Evolutionary conservation across 75 land plant species (phyloP), one percentile per base, ranked within the genome.

Genomic region (Cunninghamia lanceolata): DNA sequence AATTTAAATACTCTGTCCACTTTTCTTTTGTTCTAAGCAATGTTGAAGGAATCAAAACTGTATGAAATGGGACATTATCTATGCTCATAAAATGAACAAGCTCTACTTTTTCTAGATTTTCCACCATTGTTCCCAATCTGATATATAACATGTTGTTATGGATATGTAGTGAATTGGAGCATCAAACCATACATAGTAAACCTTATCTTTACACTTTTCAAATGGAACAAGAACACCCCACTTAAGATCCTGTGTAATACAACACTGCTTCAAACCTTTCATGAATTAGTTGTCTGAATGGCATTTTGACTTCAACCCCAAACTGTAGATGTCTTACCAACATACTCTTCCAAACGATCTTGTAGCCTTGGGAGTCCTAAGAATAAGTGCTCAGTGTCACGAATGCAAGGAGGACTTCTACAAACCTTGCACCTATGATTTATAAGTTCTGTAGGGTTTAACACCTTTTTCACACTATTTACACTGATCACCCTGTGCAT

Each of bases 121-220:
- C n/a, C n/a, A n/a, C n/a, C n/a, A n/a, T n/a, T n/a, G n/a, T n/a
- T n/a, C n/a, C n/a, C n/a, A n/a, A n/a, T 94, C 99, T 39, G 94
- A 68, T 9, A 96, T 98, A 71, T 96, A 96, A 85, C 94, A 95
- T 56, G 95, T 86, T 76, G 99, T 98, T 43, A 98, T 98, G 3
- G 99, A 98, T 34, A 98, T 89, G 85, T 98, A 98, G 52, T 98
- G 98, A 92, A 98, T 98, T 9, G 99, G 99, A 17, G 99, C 99
- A 93, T 98, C 99, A 92, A 98, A 98, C 99, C 99, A 98, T 63
- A 98, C 99, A 93, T 98, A 98, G 88, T 96, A 98, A 25, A 98
- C 99, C 97, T 98, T 98, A 73, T 98, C 99, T 76, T 94, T 94
- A 84, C 84, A 98, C 66, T 92, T 94, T 76, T 95, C 96, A 83